Percentiles rank a stretch among this genome's conserved stretches.
phyloP scores from a whole-genome alignment of 768 basidiomycete genomes.

The Boletellus ananas region DNA sequence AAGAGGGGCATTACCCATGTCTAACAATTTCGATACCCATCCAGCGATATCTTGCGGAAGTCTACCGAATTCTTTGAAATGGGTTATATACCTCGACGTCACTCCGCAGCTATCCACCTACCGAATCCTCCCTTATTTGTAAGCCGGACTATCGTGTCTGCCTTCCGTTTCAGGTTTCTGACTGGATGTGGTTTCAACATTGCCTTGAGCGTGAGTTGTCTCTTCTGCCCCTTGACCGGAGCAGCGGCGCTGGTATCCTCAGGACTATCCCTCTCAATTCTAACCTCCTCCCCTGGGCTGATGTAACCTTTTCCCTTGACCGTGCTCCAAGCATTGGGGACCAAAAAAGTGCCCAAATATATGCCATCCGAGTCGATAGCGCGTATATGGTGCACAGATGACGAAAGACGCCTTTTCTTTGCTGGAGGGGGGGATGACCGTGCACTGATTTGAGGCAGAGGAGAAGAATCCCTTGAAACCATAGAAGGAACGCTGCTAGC shows the following conservation, averaged over 20 bases:
- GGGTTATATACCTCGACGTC: background rate
- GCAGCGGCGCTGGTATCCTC: slow-evolving; percentile 27
- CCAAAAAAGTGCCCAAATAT: slow-evolving; percentile 66
- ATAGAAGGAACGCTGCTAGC: slow-evolving; percentile 38
- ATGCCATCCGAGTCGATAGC: slow-evolving; percentile 23
- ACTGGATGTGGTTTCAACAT: slow-evolving; percentile 60
- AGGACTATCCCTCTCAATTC: slow-evolving; percentile 51
- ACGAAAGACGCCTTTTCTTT: slow-evolving; percentile 53
- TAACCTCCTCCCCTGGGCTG: slow-evolving; percentile 56
- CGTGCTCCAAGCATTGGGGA: slow-evolving; percentile 77
- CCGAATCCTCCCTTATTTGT: slow-evolving; percentile 64
- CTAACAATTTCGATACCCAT: slow-evolving; percentile 74
- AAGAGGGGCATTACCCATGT: slow-evolving; percentile 46
- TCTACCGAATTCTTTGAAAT: slow-evolving; percentile 65
- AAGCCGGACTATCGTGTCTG: slow-evolving; percentile 63
- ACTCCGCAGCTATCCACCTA: slow-evolving; percentile 27
- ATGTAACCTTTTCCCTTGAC: slow-evolving; percentile 70
- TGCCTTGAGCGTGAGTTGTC: slow-evolving; percentile 59
- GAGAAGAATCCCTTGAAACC: slow-evolving; percentile 25
- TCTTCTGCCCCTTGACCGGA: slow-evolving; percentile 42
- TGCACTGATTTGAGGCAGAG: slow-evolving; percentile 14
- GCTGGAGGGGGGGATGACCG: slow-evolving; percentile 33
- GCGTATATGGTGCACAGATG: slow-evolving; percentile 14
- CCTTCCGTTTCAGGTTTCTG: slow-evolving; percentile 48
- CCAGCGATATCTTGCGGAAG: slow-evolving; percentile 63